Base-by-base conservation (phyloP, 2,329 filamentous ascomycete species). In the Calonectria naviculata region DNA sequence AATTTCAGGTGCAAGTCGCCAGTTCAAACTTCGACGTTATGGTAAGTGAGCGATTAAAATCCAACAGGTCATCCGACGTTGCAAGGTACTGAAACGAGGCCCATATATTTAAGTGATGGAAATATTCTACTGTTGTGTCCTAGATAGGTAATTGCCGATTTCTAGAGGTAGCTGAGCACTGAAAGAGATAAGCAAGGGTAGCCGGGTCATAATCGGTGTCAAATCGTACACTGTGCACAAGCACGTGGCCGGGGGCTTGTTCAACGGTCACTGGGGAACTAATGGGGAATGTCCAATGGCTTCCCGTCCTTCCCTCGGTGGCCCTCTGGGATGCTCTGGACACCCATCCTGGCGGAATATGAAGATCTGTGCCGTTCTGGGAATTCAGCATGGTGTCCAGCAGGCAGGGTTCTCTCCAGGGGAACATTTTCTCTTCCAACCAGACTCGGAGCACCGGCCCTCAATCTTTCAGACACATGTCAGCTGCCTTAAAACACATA, bases 351-450 rank as follows among this genome's bases (percentile, higher is more conserved):
- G 62, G 65, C 38, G 56, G 34, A 44, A 61, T 61, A 61, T 64
- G 44, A 44, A 46, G 66, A 64, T 68, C 66, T 60, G 66, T 68
- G 66, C 60, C 42, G 21, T 47, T 58, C 29, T 42, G 5, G 19
- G 26, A 26, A 28, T 42, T 19, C 19, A 54, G 26, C 68, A 78
- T 76, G 72, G 76, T 75, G 34, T 54, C 42, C 76, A 47, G 31
- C 73, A 71, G 72, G 67, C 66, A 69, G 62, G 65, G 66, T 21
- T 44, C 36, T 64, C 26, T 44, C 36, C 61, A 41, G 29, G 65
- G 47, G 61, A 49, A 60, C 54, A 54, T 54, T 42, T 66, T 58
- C 68, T 46, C 38, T 63, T 28, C 63, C 62, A 70, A 61, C 46
- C 65, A 44, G 46, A 54, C 46, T 38, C 56, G 68, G 68, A 67